Percentiles rank a stretch among this genome's conserved stretches.
Conservation (phyloP, 2,329 filamentous ascomycete species). For the Exserohilum rostratum region DNA sequence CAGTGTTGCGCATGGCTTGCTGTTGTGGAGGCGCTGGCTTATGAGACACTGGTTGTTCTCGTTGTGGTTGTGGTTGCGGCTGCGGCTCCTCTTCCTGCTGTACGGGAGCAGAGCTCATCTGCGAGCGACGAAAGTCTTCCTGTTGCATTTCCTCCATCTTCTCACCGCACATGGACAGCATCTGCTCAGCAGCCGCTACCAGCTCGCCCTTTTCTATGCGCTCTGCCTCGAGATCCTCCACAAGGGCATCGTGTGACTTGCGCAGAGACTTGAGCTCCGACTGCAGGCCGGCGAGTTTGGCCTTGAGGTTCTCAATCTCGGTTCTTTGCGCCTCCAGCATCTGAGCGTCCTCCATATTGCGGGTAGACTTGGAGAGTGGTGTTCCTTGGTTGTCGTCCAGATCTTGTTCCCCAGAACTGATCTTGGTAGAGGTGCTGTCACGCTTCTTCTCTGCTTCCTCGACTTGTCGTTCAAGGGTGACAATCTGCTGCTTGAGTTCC, state of each 20-base stretch:
- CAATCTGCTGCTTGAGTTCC: slow-evolving; percentile 75
- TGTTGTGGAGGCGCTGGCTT: slow-evolving; percentile 23
- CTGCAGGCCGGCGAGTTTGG: slow-evolving; percentile 75
- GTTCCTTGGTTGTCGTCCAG: slow-evolving; percentile 15
- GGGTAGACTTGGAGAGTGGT: slow-evolving; percentile 5
- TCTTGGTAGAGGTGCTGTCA: slow-evolving; percentile 69
- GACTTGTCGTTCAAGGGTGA: slow-evolving; percentile 73
- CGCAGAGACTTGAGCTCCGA: slow-evolving; percentile 74
- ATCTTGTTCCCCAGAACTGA: slow-evolving; percentile 39
- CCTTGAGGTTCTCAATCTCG: slow-evolving; percentile 72
- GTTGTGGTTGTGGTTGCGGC: background rate
- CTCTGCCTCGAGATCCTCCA: slow-evolving; percentile 72
- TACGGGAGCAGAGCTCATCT: slow-evolving; percentile 37
- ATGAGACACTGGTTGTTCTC: slow-evolving; percentile 10
- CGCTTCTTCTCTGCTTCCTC: slow-evolving; percentile 71
- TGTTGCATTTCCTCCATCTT: slow-evolving; percentile 48
- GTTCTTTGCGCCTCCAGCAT: slow-evolving; percentile 68
- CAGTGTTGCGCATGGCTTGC: slow-evolving; percentile 38
- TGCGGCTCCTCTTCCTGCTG: slow-evolving; percentile 19
- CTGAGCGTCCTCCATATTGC: slow-evolving; percentile 52
- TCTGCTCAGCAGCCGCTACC: slow-evolving; percentile 80
- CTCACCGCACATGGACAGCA: slow-evolving; percentile 70
- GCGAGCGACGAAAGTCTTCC: slow-evolving; percentile 60
- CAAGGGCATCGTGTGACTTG: slow-evolving; percentile 70
- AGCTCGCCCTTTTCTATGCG: slow-evolving; percentile 84